These are phyloP conservation scores for Botryotinia globosa DNA, from an alignment of 2,329 filamentous ascomycete species.

Conservation along the genomic window DNA sequence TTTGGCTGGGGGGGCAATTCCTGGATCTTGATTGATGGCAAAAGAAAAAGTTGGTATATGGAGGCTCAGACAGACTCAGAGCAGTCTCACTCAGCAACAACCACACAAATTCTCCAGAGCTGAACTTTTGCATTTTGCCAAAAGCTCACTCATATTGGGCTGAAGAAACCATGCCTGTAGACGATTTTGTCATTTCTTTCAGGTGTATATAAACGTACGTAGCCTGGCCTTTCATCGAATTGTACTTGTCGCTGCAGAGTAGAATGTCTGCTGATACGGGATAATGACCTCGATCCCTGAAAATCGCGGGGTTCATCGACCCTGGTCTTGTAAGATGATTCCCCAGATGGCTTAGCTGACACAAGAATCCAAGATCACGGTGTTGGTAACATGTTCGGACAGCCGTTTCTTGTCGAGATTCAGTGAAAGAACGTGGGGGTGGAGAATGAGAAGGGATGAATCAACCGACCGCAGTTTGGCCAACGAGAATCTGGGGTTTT, in stretches of 20 bases:
- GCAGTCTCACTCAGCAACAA: conserved; percentile 18
- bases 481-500: conserved; percentile 7
- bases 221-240: conserved; percentile 2
- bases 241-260: conserved; percentile 14
- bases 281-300: conserved; percentile 17
- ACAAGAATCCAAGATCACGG: conserved; percentile 11
- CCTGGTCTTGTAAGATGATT: conserved; percentile 12
- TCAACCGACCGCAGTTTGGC: conserved; percentile 10
- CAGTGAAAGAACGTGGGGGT: conserved; percentile 10
- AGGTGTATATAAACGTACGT: background rate
- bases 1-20: background rate
- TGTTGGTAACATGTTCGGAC: conserved; percentile 11
- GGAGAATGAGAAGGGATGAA: background rate
- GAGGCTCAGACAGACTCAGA: conserved; percentile 11
- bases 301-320: conserved; percentile 14
- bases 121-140: background rate
- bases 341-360: conserved; percentile 4
- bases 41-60: background rate
- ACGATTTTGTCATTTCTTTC: background rate
- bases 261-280: conserved; percentile 19
- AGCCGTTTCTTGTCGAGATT: background rate
- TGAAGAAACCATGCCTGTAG: background rate
- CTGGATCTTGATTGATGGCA: background rate
- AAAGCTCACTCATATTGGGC: conserved; percentile 8
- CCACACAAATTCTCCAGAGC: conserved; percentile 11